Evolutionary conservation across 371 early-diverging fungal genomes (phyloP), one percentile per base, ranked within the genome.

Genomic region (Mortierella sp.): DNA sequence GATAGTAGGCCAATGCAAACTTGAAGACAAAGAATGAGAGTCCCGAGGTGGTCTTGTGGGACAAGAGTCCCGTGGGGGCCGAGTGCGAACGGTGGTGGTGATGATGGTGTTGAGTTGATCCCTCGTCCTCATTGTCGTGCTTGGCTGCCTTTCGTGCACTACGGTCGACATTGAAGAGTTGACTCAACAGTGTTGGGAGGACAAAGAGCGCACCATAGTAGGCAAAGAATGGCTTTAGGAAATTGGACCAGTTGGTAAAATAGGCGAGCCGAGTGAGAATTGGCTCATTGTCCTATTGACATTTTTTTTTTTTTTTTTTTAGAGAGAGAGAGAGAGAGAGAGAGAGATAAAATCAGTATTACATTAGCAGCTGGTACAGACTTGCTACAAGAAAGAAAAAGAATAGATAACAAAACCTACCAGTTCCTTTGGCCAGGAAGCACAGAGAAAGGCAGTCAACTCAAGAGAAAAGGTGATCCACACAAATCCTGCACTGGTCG

Each of bases 21-120:
- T 70, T 70, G 60, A 70, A 70, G 53, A 64, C 70, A 53, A 70
- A 70, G 60, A 56, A 70, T n/a, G 70, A 64, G 4, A 70, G 55
- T n/a, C 46, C 70, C 1, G 70, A 70, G 18, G 70, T 63, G 15
- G 70, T 64, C 16, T 26, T 50, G 48, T 51, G 43, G 29, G 64
- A 45, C 21, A 68, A 43, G 4, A 68, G 57, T 1, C 69, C 69
- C 1, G 62, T 68, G 1, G 11, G 51, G 14, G 18, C 11, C 7
- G 53, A 47, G n/a, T 15, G 7, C 46, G 43, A 59, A 25, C 62
- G 16, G n/a, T 29, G 12, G 29, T 48, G 50, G 21, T 7, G 53
- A 23, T 44, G 56, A 25, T 23, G 55, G 29, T 25, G 48, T 51
- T 50, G 50, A 4, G 16, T 4, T 16, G 21, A 16, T 4, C 7